Conservation (phyloP, 352 stramenopile genomes). For the Phytophthora melonis region DNA sequence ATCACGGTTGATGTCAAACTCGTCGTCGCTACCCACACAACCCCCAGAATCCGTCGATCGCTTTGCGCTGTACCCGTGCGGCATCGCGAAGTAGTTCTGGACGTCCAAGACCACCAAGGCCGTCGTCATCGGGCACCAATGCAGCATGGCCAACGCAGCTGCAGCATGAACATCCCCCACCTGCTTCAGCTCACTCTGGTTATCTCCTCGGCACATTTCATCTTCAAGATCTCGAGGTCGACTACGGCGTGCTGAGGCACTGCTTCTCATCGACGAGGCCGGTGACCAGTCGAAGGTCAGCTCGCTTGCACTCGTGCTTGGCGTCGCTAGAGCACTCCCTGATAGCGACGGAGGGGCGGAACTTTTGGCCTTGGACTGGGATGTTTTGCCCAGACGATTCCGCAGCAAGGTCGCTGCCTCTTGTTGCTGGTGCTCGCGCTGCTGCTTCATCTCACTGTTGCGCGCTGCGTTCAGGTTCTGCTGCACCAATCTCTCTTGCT, state of each 20-base stretch:
- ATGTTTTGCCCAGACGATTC: slow-evolving; percentile 49
- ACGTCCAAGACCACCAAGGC: slow-evolving; percentile 71
- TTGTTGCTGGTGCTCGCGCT: slow-evolving; percentile 56
- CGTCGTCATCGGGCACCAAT: slow-evolving; percentile 75
- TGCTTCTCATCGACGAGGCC: slow-evolving; percentile 21
- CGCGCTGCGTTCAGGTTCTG: slow-evolving; percentile 35
- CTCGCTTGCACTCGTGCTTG: slow-evolving; percentile 30
- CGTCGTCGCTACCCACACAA: slow-evolving; percentile 7
- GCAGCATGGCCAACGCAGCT: slow-evolving; percentile 31
- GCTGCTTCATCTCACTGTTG: slow-evolving; percentile 34
- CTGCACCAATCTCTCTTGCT: slow-evolving; percentile 45
- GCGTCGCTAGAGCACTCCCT: slow-evolving; percentile 20
- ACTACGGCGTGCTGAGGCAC: slow-evolving; percentile 13
- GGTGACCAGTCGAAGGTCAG: slow-evolving; percentile 27
- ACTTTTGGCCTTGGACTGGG: neutral
- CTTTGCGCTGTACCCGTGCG: slow-evolving; percentile 26
- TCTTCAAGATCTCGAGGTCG: neutral
- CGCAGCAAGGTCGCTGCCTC: slow-evolving; percentile 64
- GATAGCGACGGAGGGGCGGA: slow-evolving; percentile 1
- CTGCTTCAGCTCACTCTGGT: slow-evolving; percentile 13
- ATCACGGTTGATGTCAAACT: slow-evolving; percentile 20
- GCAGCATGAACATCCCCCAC: slow-evolving; percentile 4
- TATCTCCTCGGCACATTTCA: slow-evolving; percentile 15
- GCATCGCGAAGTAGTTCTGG: slow-evolving; percentile 73
- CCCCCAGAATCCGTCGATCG: neutral